phyloP scores from a whole-genome alignment of 179 eudicot genomes.

The Carnegiea gigantea region DNA sequence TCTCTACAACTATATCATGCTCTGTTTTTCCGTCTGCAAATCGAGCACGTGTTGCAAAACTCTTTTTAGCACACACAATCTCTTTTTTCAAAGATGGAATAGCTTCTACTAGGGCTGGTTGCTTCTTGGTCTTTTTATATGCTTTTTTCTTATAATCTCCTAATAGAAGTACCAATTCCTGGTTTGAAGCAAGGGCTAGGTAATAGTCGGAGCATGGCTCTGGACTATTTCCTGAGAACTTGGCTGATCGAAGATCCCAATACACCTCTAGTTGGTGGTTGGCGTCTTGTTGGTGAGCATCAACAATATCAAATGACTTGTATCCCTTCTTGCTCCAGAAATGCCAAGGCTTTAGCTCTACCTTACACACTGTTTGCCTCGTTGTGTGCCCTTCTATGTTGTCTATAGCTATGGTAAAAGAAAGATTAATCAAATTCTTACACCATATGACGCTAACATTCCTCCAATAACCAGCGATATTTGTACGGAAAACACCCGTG shows the following conservation, averaged over 20 bases:
- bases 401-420: slow-evolving; percentile 55
- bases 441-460: slow-evolving; percentile 68
- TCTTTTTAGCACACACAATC: slow-evolving; percentile 60
- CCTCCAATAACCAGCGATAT: slow-evolving; percentile 73
- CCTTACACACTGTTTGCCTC: slow-evolving; percentile 58
- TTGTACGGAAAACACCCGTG: slow-evolving; percentile 52
- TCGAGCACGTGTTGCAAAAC: slow-evolving; percentile 54
- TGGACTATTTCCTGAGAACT: slow-evolving; percentile 60
- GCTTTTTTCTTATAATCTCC: slow-evolving; percentile 79
- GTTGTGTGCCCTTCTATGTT: slow-evolving; percentile 36
- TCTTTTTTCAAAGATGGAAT: slow-evolving; percentile 58
- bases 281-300: background rate
- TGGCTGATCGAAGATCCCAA: slow-evolving; percentile 83
- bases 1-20: slow-evolving; percentile 67
- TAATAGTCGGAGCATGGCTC: slow-evolving; percentile 78
- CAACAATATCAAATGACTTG: slow-evolving; percentile 60
- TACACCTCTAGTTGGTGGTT: slow-evolving; percentile 52
- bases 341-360: slow-evolving; percentile 90
- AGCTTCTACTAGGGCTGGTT: slow-evolving; percentile 64
- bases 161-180: slow-evolving; percentile 66
- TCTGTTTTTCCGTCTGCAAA: slow-evolving; percentile 52
- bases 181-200: slow-evolving; percentile 66
- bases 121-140: slow-evolving; percentile 65
- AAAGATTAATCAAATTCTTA: slow-evolving; percentile 62
- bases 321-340: slow-evolving; percentile 87